Evolutionary conservation across 345 rosid species (phyloP), one percentile per base, ranked within the genome.

Genomic region (Crucihimalaya himalaica): DNA sequence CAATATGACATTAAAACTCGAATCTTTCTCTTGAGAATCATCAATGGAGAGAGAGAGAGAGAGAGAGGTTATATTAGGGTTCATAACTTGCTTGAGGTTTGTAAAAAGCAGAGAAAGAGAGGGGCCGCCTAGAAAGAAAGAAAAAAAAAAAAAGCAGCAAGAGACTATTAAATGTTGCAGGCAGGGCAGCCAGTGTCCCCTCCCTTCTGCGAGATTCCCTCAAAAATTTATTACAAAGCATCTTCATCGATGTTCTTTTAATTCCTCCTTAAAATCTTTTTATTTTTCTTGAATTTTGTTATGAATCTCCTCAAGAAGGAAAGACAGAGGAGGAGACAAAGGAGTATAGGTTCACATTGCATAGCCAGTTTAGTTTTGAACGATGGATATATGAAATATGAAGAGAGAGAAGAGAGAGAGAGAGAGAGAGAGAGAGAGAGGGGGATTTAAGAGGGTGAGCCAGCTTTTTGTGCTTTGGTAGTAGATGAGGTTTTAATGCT

Each of bases 401-500:
- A 13, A 27, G 18, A 12, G 7, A 45, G 71, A 55, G 42, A 37
- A 23, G 42, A 40, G 43, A 39, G 37, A 65, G 12, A 52, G 47
- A 71, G 42, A 48, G 66, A 71, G 68, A 55, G n/a, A 62, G 45
- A 50, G 66, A 68, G 68, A 46, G 20, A 62, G n/a, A 81, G 63
- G 59, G 82, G 74, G 63, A 73, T 53, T 88, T 82, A 91, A 88
- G 88, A 90, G 87, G 51, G 27, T 79, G 90, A 87, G 42, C 87
- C 89, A 74, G 76, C 66, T 83, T 88, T 70, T 83, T 80, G 39
- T 76, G 97, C 81, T 74, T 84, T 87, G 92, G 97, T 87, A 84
- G 93, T 84, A 76, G 90, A 66, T 50, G 77, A 83, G 88, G 80
- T 79, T 77, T 91, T 74, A 89, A 87, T 89, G 93, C 90, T 65